A percentile compares a stretch with the other conserved stretches of the same genome.
Evolutionary conservation across 108 stramenopile genomes (phyloP).

Genomic region (Cyclostephanos tholiformis): DNA sequence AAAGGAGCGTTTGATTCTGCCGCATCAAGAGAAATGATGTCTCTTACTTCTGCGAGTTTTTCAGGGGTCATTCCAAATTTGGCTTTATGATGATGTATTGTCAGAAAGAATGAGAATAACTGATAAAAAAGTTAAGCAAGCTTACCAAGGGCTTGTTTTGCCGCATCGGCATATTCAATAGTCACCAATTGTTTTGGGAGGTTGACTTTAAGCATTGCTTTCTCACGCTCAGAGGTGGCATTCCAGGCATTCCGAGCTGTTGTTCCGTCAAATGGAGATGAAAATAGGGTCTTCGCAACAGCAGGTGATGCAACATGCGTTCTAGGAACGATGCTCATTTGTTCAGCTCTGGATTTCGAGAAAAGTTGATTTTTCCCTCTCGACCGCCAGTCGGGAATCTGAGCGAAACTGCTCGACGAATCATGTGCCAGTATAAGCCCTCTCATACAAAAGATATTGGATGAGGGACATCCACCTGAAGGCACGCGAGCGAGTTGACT

Average conservation of each 20-base stretch:
- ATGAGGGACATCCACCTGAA: neutral
- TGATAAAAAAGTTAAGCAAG: constrained; percentile 1
- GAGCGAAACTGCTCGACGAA: neutral
- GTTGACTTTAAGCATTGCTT: constrained; percentile 34
- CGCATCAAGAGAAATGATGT: constrained; percentile 42
- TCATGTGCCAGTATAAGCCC: constrained; percentile 8
- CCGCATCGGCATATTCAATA: constrained; percentile 53
- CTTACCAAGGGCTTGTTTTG: constrained; percentile 60
- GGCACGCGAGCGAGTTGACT: constrained; percentile 9
- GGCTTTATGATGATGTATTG: constrained; percentile 19
- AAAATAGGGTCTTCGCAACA: constrained; percentile 48
- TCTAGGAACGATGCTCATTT: constrained; percentile 7
- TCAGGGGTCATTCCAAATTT: constrained; percentile 79
- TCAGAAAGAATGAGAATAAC: neutral
- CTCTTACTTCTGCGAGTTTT: constrained; percentile 53
- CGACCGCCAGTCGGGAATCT: constrained; percentile 49
- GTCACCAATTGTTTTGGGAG: constrained; percentile 56
- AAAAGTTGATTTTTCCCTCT: constrained; percentile 45
- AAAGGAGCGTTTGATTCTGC: constrained; percentile 19
- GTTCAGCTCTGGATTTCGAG: constrained; percentile 16
- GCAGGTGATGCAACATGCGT: constrained; percentile 6
- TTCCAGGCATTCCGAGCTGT: constrained; percentile 37
- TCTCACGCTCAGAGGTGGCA: constrained; percentile 2
- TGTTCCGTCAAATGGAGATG: constrained; percentile 32
- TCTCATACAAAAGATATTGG: constrained; percentile 33